These are phyloP conservation scores for Tricholoma bakamatsutake DNA, from an alignment of 768 basidiomycete species.

Conservation along the genomic window DNA sequence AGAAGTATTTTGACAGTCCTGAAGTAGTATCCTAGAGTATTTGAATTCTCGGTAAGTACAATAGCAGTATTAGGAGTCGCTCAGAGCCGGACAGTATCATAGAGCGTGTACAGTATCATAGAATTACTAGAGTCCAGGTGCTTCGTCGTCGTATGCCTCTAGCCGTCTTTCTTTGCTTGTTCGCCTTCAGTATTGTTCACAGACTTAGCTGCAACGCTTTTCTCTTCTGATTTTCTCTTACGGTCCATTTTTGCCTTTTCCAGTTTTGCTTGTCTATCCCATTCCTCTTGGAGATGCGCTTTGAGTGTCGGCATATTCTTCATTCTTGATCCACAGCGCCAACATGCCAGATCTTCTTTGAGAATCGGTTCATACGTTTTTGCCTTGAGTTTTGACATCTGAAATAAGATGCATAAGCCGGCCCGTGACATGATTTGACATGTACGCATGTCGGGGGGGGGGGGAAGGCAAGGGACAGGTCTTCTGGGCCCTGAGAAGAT, in stretches of 20 bases:
- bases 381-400: constrained; percentile 52
- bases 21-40: too few relatives aligned
- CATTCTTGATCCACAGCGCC: constrained; percentile 54
- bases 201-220: constrained; percentile 3
- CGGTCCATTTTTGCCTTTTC: constrained; percentile 36
- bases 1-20: too few relatives aligned
- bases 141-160: neutral
- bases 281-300: constrained; percentile 70
- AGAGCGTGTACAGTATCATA: neutral
- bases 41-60: too few relatives aligned
- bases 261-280: constrained; percentile 41
- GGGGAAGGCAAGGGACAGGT: too few relatives aligned
- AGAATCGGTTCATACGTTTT: constrained; percentile 59
- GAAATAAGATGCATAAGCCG: neutral
- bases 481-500: neutral
- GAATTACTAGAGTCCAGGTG: neutral
- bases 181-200: neutral
- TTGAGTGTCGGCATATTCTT: constrained; percentile 76
- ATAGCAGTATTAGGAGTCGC: too few relatives aligned
- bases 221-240: constrained; percentile 34
- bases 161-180: neutral
- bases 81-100: too few relatives aligned
- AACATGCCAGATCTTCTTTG: constrained; percentile 65
- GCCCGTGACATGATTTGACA: neutral
- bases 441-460: too few relatives aligned